phyloP scores from a whole-genome alignment of 192 early-diverging fungal species.

The Gigaspora rosea region DNA sequence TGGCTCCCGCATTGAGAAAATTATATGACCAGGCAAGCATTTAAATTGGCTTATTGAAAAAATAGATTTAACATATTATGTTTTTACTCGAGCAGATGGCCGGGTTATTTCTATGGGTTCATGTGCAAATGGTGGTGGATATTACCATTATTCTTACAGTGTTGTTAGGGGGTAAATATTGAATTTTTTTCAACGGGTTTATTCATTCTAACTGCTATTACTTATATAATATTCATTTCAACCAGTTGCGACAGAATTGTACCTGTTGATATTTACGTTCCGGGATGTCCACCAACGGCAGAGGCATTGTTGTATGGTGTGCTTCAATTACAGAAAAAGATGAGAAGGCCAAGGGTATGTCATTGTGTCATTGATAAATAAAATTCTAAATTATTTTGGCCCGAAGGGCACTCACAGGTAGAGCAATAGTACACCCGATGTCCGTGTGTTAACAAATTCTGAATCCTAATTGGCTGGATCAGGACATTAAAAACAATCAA shows the following conservation, averaged over 20 bases:
- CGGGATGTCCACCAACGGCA: constrained; percentile 96
- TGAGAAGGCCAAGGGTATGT: constrained; percentile 64
- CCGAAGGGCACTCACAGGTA: too few species aligned
- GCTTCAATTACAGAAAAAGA: constrained; percentile 98
- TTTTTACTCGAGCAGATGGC: constrained; percentile 68
- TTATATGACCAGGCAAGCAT: constrained; percentile 60
- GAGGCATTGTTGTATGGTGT: constrained; percentile 97
- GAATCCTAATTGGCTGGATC: too few species aligned
- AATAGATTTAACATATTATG: constrained; percentile 8
- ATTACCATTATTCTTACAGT: constrained; percentile 98
- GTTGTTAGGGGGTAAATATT: constrained; percentile 74
- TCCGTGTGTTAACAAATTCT: too few species aligned
- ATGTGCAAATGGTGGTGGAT: constrained; percentile 96
- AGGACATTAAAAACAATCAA: too few species aligned
- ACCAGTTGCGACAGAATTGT: constrained; percentile 96
- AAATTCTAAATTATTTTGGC: too few species aligned
- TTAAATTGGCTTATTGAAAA: constrained; percentile 1
- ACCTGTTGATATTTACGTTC: constrained; percentile 94
- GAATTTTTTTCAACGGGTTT: too few species aligned
- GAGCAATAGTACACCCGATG: too few species aligned
- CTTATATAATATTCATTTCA: not conserved
- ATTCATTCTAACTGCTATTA: too few species aligned
- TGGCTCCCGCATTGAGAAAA: constrained; percentile 74
- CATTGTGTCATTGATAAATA: too few species aligned
- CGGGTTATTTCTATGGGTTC: constrained; percentile 99